Evolutionary conservation across 2,329 filamentous ascomycete species (phyloP), one percentile per base, ranked within the genome.

Genomic region (Celoporthe dispersa): DNA sequence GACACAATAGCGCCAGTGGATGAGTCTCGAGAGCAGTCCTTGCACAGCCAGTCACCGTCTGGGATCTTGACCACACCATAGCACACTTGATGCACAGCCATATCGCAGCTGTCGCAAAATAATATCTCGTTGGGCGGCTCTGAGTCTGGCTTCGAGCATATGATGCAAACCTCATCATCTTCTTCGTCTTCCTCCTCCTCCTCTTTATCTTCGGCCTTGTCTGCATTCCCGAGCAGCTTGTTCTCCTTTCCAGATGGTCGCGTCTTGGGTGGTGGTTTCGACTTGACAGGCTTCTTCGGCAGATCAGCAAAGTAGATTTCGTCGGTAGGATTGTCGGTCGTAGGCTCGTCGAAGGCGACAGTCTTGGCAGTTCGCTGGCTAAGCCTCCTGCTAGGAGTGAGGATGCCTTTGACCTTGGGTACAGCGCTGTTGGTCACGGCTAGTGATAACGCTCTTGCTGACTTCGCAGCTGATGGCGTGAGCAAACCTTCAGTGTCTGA

Each of bases 41-140:
- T 84, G 78, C 89, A 91, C 61, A 89, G 80, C 89, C 89, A 91
- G 70, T 91, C 88, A 8, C 87, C 88, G 64, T 87, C 82, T 1
- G 89, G 89, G 48, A 91, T 86, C 57, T 84, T 82, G 0, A 82
- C 79, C 48, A 91, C 80, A 35, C 84, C 80, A 74, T 89, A 89
- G 76, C 89, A 91, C 73, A 85, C 82, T 75, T 90, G 88, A 73
- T 91, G 89, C 57, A 87, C 86, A 0, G 86, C 86, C 77, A 85
- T 83, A 76, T 91, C 87, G 80, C 89, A 91, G 67, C 84, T 85
- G 73, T 91, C 89, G 78, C 89, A 91, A 48, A 91, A 84, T 11
- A 91, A 80, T 44, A 91, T 91, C 75, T 89, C 83, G 75, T 91
- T 91, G 1, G 86, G 86, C 2, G 83, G 79, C 48, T 84, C 81